phyloP scores from a whole-genome alignment of 768 basidiomycete genomes.

The Inosperma sp. region DNA sequence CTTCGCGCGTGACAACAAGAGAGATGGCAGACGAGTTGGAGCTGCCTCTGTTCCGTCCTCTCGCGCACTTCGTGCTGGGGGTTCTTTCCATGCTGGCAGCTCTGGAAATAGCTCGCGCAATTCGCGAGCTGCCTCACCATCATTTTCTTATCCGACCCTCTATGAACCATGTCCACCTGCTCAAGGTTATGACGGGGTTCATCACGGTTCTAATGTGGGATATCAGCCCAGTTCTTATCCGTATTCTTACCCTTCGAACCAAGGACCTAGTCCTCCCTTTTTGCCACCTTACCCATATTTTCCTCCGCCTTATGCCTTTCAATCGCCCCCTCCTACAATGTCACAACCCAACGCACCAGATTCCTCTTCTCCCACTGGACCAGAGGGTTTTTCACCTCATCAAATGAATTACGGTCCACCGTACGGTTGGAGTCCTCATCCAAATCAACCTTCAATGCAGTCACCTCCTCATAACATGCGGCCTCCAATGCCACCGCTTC shows the following conservation, averaged over 20 bases:
- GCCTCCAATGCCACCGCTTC: conserved; percentile 21
- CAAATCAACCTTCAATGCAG: conserved; percentile 28
- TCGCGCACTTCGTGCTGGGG: conserved; percentile 52
- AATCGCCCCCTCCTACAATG: conserved; percentile 30
- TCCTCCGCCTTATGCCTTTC: conserved; percentile 33
- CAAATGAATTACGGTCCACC: conserved; percentile 31
- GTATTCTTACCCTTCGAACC: conserved; percentile 46
- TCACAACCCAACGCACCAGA: conserved; percentile 33
- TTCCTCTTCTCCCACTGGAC: conserved; percentile 29
- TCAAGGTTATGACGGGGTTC: conserved; percentile 47
- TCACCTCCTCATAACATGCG: conserved; percentile 29
- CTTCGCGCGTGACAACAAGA: conserved; percentile 48
- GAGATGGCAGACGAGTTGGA: conserved; percentile 43
- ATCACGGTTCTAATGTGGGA: conserved; percentile 35
- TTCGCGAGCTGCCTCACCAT: conserved; percentile 71
- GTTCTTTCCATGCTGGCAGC: conserved; percentile 46
- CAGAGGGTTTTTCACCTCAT: conserved; percentile 32
- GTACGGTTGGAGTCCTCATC: conserved; percentile 37
- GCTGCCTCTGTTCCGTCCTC: conserved; percentile 51
- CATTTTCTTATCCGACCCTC: conserved; percentile 68
- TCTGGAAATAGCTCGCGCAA: conserved; percentile 58
- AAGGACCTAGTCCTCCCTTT: conserved; percentile 36
- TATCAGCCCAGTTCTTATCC: conserved; percentile 48
- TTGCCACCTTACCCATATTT: conserved; percentile 42
- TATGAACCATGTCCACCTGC: conserved; percentile 54